Evolutionary conservation across 2,329 filamentous ascomycete species (phyloP), one percentile per base, ranked within the genome.

Genomic region (Diaporthe australafricana): DNA sequence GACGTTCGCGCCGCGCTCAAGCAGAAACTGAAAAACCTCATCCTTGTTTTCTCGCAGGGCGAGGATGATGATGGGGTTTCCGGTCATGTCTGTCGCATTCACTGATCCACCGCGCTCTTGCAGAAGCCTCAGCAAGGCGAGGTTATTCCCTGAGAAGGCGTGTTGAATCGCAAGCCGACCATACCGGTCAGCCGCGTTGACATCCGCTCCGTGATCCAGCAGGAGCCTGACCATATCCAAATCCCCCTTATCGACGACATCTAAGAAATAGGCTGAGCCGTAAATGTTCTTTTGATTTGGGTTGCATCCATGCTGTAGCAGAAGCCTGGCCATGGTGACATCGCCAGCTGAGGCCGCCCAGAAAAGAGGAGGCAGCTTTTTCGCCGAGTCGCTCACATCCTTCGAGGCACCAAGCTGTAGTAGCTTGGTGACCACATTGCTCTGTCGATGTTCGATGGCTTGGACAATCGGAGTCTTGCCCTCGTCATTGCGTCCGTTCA

Each of bases 331-430:
- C 42, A 68, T 73, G 5, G 57, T 14, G n/a, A 75, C 48, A 35
- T 72, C 70, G 5, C 74, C 74, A 12, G 57, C 71, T 14, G 70
- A 66, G 4, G 76, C 73, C 14, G 77, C 74, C 57, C 75, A 75
- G 67, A 77, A 78, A 6, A 79, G 70, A 14, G 77, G 75, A 5
- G 77, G 75, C 6, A 77, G 76, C 17, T 74, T 77, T 1, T 72
- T 72, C 20, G 75, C 75, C 9, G 72, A 74, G 56, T 77, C 73
- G 14, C 71, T 74, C 35, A 74, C 52, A 8, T 72, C 63, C 20
- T 72, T 72, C 42, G 79, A 78, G 1, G 78, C 81, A 1, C 81
- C 83, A 0, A 78, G 73, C 0, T 76, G 73, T 20, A 84, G 62
- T 0, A 84, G 79, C 17, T 81, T 76, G 72, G 42, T 38, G 4